Evolutionary conservation across 2,329 filamentous ascomycete species (phyloP), one percentile per base, ranked within the genome.

Genomic region (Neodidymelliopsis sp.): DNA sequence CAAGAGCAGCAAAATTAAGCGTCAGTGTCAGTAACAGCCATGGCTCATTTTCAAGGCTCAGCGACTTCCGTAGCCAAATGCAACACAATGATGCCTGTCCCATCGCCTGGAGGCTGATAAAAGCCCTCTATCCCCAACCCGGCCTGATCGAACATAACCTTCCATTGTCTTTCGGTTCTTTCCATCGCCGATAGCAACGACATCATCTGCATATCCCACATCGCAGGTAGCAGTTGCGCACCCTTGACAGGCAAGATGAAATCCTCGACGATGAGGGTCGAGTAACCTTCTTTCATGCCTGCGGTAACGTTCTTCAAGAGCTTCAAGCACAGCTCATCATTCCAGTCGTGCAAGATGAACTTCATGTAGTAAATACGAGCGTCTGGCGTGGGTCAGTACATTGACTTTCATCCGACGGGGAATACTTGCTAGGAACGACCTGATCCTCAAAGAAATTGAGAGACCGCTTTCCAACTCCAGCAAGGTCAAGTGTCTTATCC

Each of bases 371-470:
- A 53, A 4, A 53, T 24, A 7, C 53, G 53, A 6, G 49, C n/a
- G n/a, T n/a, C n/a, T n/a, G n/a, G n/a, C n/a, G n/a, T n/a, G n/a
- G 7, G 13, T 47, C 19, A 47, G 44, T 6, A 15, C 10, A 15
- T 20, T 10, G 12, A 3, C 24, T 24, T n/a, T n/a, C n/a, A n/a
- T n/a, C n/a, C n/a, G n/a, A n/a, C n/a, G n/a, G n/a, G n/a, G n/a
- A n/a, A n/a, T n/a, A n/a, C n/a, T n/a, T n/a, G n/a, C n/a, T n/a
- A n/a, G 31, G 45, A 3, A 42, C 27, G 2, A 49, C 49, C 6
- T 40, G 31, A 57, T 28, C 53, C 31, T 29, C 44, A 54, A 69
- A 68, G 52, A 71, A 69, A 20, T 69, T 50, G 13, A 46, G 56
- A 4, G n/a, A n/a, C n/a, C n/a, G n/a, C n/a, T 38, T 44, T 16